Conservation (phyloP, 2,329 filamentous ascomycete genomes). For the Drechslerella dactyloides region DNA sequence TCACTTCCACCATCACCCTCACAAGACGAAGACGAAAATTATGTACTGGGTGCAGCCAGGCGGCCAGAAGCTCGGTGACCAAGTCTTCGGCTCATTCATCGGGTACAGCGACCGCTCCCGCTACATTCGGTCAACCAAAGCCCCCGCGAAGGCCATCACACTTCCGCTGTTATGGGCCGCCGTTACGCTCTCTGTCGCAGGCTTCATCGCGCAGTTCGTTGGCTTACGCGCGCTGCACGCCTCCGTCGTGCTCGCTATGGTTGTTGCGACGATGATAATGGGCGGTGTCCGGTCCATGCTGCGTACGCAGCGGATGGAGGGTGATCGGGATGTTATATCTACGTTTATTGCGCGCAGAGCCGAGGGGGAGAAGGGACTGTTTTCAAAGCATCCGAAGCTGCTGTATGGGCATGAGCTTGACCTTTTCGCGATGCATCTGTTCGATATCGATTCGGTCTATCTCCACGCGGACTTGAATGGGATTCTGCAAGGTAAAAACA, state of each 20-base stretch:
- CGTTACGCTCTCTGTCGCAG: conserved; percentile 22
- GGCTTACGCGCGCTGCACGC: conserved; percentile 52
- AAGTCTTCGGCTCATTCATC: conserved; percentile 47
- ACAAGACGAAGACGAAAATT: conserved; percentile 6
- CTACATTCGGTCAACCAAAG: conserved; percentile 36
- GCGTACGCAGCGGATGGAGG: conserved; percentile 36
- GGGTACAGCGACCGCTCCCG: conserved; percentile 22
- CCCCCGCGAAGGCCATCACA: conserved; percentile 3
- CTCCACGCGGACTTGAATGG: conserved; percentile 8
- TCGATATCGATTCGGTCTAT: conserved; percentile 21
- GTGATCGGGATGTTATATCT: conserved; percentile 23
- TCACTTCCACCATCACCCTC: too few species aligned
- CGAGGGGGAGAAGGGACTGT: not conserved
- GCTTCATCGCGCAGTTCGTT: conserved; percentile 52
- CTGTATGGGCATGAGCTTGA: conserved; percentile 36
- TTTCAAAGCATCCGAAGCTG: conserved; percentile 25
- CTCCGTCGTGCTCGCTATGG: conserved; percentile 47
- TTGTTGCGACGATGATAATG: conserved; percentile 50
- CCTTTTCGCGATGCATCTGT: conserved; percentile 33
- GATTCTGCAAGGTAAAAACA: too few species aligned
- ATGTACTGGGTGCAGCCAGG: conserved; percentile 43
- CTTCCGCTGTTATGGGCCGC: conserved; percentile 17
- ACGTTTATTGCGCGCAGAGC: conserved; percentile 5
- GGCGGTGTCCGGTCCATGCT: conserved; percentile 48
- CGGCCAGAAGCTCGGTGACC: conserved; percentile 18